phyloP scores from a whole-genome alignment of 2,329 filamentous ascomycete species.

The Epichloe uncinata region DNA sequence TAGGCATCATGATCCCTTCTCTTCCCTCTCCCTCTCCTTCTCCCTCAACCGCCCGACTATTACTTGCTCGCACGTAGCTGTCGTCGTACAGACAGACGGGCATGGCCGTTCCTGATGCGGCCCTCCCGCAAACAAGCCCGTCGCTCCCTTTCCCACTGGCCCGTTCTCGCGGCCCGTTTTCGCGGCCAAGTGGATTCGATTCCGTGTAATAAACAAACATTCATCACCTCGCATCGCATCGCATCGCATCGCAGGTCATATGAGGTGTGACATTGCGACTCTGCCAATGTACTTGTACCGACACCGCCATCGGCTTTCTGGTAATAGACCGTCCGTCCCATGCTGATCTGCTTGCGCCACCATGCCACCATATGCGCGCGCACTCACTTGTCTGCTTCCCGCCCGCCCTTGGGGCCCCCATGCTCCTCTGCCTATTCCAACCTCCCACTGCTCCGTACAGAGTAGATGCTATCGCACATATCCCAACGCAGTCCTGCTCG shows the following conservation, averaged over 20 bases:
- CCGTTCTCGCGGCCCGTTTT: neutral
- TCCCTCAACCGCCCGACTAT: too few species aligned
- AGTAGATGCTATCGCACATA: neutral
- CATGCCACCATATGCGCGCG: slow-evolving; percentile 1
- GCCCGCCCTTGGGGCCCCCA: neutral
- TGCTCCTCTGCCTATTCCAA: neutral
- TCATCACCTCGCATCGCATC: neutral
- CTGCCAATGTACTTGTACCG: neutral
- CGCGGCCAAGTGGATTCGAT: neutral
- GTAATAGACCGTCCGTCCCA: neutral
- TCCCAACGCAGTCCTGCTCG: neutral
- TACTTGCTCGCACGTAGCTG: neutral
- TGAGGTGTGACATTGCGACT: neutral
- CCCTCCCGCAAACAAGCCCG: slow-evolving; percentile 1
- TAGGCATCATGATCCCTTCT: too few species aligned
- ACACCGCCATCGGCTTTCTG: neutral
- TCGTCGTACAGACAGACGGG: neutral
- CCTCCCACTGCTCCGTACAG: neutral
- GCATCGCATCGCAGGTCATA: neutral
- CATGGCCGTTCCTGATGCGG: slow-evolving; percentile 1
- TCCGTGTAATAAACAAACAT: neutral
- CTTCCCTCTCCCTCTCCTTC: too few species aligned
- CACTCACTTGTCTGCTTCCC: neutral
- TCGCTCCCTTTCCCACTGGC: slow-evolving; percentile 1
- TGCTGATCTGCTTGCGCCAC: slow-evolving; percentile 1